phyloP scores from a whole-genome alignment of 2,329 filamentous ascomycete genomes.

The Paecilomyces fulvus region DNA sequence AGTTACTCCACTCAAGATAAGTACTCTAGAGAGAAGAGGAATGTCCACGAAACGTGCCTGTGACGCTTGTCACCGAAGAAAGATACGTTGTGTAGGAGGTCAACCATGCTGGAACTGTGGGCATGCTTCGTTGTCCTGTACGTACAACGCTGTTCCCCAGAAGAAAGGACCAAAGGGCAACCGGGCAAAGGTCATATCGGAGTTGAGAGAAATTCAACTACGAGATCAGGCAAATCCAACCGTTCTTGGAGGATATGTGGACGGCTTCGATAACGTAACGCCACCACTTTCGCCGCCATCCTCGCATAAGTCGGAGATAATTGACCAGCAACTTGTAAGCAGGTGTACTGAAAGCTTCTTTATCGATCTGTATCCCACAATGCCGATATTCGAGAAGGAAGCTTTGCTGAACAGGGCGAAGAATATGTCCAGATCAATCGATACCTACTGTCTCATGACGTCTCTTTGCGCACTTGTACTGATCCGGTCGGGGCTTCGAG shows the following conservation, averaged over 20 bases:
- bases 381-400: slow-evolving; percentile 14
- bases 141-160: slow-evolving; percentile 66
- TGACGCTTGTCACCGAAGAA: slow-evolving; percentile 20
- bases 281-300: not conserved
- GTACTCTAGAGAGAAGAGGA: not conserved
- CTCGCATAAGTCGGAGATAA: slow-evolving; percentile 43
- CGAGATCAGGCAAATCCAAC: not conserved
- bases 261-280: not conserved
- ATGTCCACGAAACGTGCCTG: slow-evolving; percentile 15
- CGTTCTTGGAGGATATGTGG: not conserved
- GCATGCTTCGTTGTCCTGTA: slow-evolving; percentile 59
- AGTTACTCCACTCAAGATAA: not conserved
- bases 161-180: slow-evolving; percentile 71
- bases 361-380: slow-evolving; percentile 38
- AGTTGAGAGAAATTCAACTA: slow-evolving; percentile 60
- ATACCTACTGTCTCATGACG: slow-evolving; percentile 14
- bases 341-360: slow-evolving; percentile 62
- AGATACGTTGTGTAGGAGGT: slow-evolving; percentile 14
- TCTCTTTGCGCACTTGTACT: slow-evolving; percentile 18
- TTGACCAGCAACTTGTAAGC: slow-evolving; percentile 57
- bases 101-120: slow-evolving; percentile 63
- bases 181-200: slow-evolving; percentile 66
- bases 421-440: slow-evolving; percentile 43
- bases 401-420: slow-evolving; percentile 5
- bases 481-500: slow-evolving; percentile 20